Evolutionary conservation across 495 filamentous ascomycete genomes (phyloP), one percentile per base, ranked within the genome.

Genomic region (Daldinia concentrica): DNA sequence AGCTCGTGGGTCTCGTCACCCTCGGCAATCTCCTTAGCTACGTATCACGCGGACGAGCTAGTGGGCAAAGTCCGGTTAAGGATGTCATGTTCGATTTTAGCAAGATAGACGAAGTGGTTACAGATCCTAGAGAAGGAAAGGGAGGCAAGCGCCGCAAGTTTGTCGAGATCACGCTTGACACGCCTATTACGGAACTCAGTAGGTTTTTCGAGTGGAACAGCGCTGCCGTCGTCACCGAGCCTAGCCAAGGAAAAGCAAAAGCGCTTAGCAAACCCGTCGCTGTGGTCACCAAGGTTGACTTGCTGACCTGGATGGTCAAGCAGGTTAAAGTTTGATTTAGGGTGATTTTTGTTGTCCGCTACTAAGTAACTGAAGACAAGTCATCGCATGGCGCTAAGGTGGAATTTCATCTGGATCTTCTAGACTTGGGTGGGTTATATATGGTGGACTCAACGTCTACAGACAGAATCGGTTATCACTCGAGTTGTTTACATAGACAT

Each of bases 131-230:
- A 45, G 84, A 90, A 67, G 86, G 83, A 27, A 79, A 83, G 55
- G 80, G 82, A 43, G 72, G 78, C 32, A 71, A 79, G 69, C 74
- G 74, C 62, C 86, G 90, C 70, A 90, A 90, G 78, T 99, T 95
- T 77, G 90, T 97, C 26, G 91, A 98, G 82, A 97, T 99, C 74
- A 98, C 96, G 5, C 80, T 92, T 76, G 92, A 97, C 65, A 99
- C 95, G 9, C 92, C 91, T 9, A 81, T 99, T 34, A 87, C 86
- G 61, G 91, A 91, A 43, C 82, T 99, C 39, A 93, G 92, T 78
- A 87, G 90, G 58, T 99, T 99, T 82, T 93, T 99, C 73, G 94
- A 97, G 80, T 98, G 96, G 92, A 98, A 98, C 79, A 93, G 91
- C 75, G 94, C 95, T 14, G 96, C 95, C 2, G 87, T 98, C 56